phyloP scores from a whole-genome alignment of 2,329 filamentous ascomycete genomes.

The Herpotrichia juniperi region DNA sequence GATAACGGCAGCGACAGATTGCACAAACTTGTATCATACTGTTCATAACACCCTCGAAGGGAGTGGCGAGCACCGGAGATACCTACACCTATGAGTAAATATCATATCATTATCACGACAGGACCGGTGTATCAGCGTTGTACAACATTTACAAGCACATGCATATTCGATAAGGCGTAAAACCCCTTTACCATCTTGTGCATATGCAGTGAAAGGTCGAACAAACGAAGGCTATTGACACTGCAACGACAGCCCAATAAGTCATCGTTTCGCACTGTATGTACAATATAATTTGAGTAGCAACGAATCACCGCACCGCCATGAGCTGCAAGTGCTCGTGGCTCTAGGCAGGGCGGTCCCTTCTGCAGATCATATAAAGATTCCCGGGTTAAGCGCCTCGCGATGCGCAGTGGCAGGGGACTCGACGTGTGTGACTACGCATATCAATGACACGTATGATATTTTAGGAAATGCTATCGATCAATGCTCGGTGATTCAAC shows the following conservation, averaged over 20 bases:
- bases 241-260: no score
- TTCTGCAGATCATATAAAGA: background rate
- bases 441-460: constrained; percentile 3
- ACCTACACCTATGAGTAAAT: constrained; percentile 1
- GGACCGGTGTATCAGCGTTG: no score
- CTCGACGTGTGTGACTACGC: background rate
- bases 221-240: no score
- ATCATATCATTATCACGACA: background rate
- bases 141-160: no score
- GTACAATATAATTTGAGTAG: no score
- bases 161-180: no score
- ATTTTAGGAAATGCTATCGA: background rate
- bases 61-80: background rate
- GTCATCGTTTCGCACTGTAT: no score
- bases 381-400: background rate
- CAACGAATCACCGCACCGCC: no score
- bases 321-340: no score
- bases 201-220: no score
- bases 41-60: background rate
- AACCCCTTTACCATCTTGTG: no score
- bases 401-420: background rate
- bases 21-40: background rate
- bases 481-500: background rate
- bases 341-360: background rate
- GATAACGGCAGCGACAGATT: background rate